These are phyloP conservation scores for Middelhovenomyces tepae DNA, from an alignment of 805 yeast genomes.

Conservation along the genomic window DNA sequence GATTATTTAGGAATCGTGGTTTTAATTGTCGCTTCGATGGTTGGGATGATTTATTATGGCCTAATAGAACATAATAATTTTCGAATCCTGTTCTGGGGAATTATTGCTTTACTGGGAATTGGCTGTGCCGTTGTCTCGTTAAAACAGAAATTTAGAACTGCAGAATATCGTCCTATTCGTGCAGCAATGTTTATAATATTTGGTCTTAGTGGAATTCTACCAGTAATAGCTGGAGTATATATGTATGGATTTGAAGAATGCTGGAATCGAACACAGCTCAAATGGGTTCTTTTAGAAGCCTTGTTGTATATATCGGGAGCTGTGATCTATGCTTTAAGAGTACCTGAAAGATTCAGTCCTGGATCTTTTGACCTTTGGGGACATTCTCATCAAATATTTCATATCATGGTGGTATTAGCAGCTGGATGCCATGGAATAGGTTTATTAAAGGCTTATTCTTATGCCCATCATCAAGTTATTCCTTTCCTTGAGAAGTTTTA, in stretches of 20 bases:
- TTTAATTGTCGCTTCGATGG: constrained; percentile 55
- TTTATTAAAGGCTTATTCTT: constrained; percentile 42
- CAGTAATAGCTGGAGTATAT: constrained; percentile 47
- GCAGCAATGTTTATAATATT: constrained; percentile 72
- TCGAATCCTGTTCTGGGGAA: constrained; percentile 22
- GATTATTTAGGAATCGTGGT: constrained; percentile 72
- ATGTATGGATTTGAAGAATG: constrained; percentile 44
- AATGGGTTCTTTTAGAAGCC: constrained; percentile 64
- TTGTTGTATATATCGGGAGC: constrained; percentile 74
- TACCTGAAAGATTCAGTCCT: constrained; percentile 65
- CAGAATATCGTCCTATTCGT: constrained; percentile 65
- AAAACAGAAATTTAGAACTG: constrained; percentile 55
- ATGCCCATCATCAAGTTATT: no score
- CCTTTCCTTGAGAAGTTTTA: no score
- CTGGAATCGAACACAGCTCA: constrained; percentile 42
- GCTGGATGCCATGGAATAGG: constrained; percentile 64
- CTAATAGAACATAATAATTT: constrained; percentile 25
- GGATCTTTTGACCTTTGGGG: constrained; percentile 65
- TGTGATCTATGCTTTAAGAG: constrained; percentile 59
- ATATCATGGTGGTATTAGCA: constrained; percentile 68
- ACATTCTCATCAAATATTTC: constrained; percentile 81
- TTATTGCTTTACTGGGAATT: constrained; percentile 28
- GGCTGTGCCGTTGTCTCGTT: constrained; percentile 68
- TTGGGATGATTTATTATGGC: constrained; percentile 41
- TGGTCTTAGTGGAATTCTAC: constrained; percentile 70